Evolutionary conservation across 192 early-diverging fungal species (phyloP).

Genomic region (Mortierella claussenii): DNA sequence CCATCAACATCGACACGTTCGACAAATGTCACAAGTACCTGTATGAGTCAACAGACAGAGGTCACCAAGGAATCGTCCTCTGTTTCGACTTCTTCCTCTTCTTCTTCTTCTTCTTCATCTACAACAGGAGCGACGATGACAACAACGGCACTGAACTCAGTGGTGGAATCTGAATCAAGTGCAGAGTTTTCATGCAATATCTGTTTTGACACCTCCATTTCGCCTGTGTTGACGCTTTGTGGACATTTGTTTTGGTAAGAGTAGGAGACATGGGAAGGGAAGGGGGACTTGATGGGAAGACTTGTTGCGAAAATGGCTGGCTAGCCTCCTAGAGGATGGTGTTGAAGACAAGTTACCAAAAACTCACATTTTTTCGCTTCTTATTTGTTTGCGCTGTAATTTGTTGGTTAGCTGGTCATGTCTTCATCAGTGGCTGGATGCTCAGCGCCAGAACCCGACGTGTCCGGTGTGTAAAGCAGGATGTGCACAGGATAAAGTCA

Average conservation of each 20-base stretch:
- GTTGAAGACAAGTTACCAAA: too few relatives aligned
- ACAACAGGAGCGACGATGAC: background rate
- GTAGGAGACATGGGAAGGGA: background rate
- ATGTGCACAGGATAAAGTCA: slow-evolving; percentile 84
- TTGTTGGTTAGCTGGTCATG: slow-evolving; percentile 82
- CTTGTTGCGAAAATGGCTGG: too few relatives aligned
- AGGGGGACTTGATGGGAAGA: background rate
- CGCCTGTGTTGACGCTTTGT: slow-evolving; percentile 81
- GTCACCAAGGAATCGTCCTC: too few relatives aligned
- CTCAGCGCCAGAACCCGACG: slow-evolving; percentile 72
- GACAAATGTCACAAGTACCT: background rate
- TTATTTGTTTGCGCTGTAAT: background rate
- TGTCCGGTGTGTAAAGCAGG: slow-evolving; percentile 90
- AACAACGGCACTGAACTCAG: too few relatives aligned
- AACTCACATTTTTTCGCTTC: slow-evolving; percentile 1
- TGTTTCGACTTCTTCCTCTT: background rate
- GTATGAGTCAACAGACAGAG: too few relatives aligned
- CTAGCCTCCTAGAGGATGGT: too few relatives aligned
- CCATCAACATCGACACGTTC: background rate
- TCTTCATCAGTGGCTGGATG: slow-evolving; percentile 80
- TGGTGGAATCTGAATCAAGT: slow-evolving; percentile 21
- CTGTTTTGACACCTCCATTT: slow-evolving; percentile 80
- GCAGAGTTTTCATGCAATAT: slow-evolving; percentile 53
- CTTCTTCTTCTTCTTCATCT: background rate
- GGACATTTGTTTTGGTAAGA: slow-evolving; percentile 82